Evolutionary conservation across 805 yeast species (phyloP).

Genomic region (Saturnispora silvae): DNA sequence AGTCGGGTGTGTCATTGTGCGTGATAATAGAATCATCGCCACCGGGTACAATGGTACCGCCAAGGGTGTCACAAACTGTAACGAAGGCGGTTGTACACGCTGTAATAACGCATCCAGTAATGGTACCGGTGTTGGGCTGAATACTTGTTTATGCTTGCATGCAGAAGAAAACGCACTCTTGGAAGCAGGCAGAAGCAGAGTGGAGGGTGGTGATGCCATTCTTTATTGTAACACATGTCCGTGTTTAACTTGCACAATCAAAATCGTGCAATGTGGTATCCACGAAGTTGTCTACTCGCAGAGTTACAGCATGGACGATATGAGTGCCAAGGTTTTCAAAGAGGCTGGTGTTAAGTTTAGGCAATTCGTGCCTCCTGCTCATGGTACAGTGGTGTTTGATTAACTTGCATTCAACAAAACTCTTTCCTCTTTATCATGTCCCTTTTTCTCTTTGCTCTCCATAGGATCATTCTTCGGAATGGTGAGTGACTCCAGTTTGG

Average conservation of each 20-base stretch:
- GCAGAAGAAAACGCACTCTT: constrained; percentile 95
- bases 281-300: constrained; percentile 88
- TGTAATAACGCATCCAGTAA: constrained; percentile 57
- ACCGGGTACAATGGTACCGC: constrained; percentile 99
- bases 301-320: constrained; percentile 82
- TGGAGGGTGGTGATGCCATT: constrained; percentile 44
- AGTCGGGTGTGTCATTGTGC: constrained; percentile 92
- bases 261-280: constrained; percentile 89
- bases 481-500: constrained; percentile 8
- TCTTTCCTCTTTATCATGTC: background rate
- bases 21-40: constrained; percentile 77
- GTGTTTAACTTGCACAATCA: constrained; percentile 89
- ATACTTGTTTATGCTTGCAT: constrained; percentile 87
- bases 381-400: constrained; percentile 15
- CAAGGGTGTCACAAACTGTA: constrained; percentile 75
- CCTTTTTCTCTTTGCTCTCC: background rate
- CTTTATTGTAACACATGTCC: constrained; percentile 96
- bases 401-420: background rate
- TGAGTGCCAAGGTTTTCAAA: constrained; percentile 58
- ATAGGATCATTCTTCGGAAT: constrained; percentile 7
- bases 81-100: constrained; percentile 89
- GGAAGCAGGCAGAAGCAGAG: constrained; percentile 87
- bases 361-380: constrained; percentile 38
- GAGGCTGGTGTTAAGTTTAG: constrained; percentile 68
- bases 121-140: constrained; percentile 50